phyloP scores from a whole-genome alignment of 768 basidiomycete genomes.

The Termitomyces sp. region DNA sequence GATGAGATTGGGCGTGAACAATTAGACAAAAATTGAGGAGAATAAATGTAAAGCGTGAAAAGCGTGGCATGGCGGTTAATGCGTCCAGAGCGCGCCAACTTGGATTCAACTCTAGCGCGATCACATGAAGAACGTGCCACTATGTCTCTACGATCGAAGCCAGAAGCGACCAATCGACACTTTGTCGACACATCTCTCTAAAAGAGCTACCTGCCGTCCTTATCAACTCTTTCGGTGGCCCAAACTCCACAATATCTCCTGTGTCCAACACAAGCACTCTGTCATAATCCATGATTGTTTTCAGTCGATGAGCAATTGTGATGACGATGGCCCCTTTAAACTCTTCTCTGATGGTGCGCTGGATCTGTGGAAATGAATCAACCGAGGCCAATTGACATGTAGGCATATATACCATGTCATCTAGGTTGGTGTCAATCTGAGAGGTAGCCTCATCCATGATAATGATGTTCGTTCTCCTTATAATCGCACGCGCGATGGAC shows the following conservation, averaged over 20 bases:
- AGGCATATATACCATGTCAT: conserved; percentile 46
- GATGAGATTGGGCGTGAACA: conserved; percentile 12
- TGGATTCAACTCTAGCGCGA: neutral
- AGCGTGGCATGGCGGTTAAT: conserved; percentile 9
- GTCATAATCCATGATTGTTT: conserved; percentile 74
- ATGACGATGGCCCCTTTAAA: conserved; percentile 68
- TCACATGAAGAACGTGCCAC: conserved; percentile 11
- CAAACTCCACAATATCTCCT: conserved; percentile 74
- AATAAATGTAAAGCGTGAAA: neutral
- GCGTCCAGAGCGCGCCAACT: neutral
- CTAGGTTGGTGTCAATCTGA: conserved; percentile 64
- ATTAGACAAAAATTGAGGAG: conserved; percentile 6
- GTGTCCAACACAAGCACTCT: conserved; percentile 68
- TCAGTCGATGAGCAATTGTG: conserved; percentile 78
- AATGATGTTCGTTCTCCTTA: conserved; percentile 59
- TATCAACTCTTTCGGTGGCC: conserved; percentile 54
- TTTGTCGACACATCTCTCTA: conserved; percentile 61
- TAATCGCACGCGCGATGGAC: conserved; percentile 62
- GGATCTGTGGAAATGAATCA: conserved; percentile 39
- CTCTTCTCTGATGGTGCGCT: conserved; percentile 68
- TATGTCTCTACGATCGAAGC: conserved; percentile 16
- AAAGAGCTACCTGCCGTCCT: conserved; percentile 51
- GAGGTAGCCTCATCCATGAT: conserved; percentile 80
- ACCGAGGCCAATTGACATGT: neutral
- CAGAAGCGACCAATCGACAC: conserved; percentile 46